Conservation (phyloP, 108 stramenopile genomes). For the Parietichytrium sp. region DNA sequence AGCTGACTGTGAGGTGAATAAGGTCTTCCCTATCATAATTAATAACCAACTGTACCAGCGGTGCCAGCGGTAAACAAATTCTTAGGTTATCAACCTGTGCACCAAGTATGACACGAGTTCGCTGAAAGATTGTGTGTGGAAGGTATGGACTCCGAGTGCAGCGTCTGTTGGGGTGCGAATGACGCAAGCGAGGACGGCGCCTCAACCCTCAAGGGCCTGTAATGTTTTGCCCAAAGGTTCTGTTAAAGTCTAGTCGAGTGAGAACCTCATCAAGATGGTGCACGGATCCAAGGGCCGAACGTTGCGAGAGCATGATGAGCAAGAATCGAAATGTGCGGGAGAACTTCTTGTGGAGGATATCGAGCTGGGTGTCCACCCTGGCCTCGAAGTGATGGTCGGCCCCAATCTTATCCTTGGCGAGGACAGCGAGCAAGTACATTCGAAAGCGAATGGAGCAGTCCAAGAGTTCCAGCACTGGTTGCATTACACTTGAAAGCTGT, state of each 20-base stretch:
- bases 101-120: no score
- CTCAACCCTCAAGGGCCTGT: no score
- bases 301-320: slow-evolving; percentile 34
- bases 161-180: no score
- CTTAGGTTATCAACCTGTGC: no score
- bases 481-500: neutral
- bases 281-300: neutral
- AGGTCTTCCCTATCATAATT: no score
- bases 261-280: slow-evolving; percentile 27
- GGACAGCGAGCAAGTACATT: neutral
- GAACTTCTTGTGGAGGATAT: neutral
- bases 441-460: slow-evolving; percentile 24
- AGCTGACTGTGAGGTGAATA: no score
- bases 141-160: no score
- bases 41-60: no score
- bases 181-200: no score
- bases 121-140: no score
- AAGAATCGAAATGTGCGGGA: neutral
- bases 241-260: slow-evolving; percentile 37
- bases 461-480: neutral
- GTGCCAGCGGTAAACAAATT: no score
- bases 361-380: neutral
- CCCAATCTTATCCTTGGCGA: neutral
- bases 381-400: neutral
- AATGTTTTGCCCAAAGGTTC: no score